phyloP scores from a whole-genome alignment of 2,329 filamentous ascomycete genomes.

The Penicillium sp. region DNA sequence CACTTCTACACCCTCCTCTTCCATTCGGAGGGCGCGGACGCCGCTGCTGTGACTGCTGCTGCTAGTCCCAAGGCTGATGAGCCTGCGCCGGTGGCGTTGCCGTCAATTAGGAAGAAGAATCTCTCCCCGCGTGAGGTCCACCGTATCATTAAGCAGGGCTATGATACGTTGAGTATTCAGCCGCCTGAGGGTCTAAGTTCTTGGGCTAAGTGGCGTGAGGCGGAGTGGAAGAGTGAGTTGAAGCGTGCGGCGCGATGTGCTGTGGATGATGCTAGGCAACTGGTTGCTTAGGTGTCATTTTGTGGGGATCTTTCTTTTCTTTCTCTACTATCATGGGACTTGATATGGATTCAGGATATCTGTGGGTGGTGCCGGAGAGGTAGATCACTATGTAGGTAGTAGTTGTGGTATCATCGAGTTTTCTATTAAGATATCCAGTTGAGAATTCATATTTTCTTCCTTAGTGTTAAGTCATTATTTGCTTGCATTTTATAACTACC shows the following conservation, averaged over 20 bases:
- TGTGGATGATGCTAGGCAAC: slow-evolving; percentile 65
- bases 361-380: background rate
- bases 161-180: slow-evolving; percentile 90
- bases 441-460: slow-evolving; percentile 2
- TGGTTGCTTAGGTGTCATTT: slow-evolving; percentile 37
- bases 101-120: slow-evolving; percentile 56
- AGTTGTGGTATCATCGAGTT: background rate
- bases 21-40: slow-evolving; percentile 48
- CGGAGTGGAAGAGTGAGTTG: slow-evolving; percentile 76
- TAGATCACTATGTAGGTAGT: background rate
- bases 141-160: slow-evolving; percentile 91
- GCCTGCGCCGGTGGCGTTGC: slow-evolving; percentile 29
- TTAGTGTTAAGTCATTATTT: background rate
- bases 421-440: slow-evolving; percentile 8
- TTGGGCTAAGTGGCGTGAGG: slow-evolving; percentile 84
- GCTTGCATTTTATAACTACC: background rate
- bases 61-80: slow-evolving; percentile 24
- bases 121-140: slow-evolving; percentile 82
- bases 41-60: slow-evolving; percentile 9
- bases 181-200: slow-evolving; percentile 80
- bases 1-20: slow-evolving; percentile 83
- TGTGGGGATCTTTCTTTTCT: background rate
- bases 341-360: background rate
- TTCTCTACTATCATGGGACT: background rate
- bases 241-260: slow-evolving; percentile 83